Conservation (phyloP, 2,329 filamentous ascomycete species). For the Pseudonectria buxi region DNA sequence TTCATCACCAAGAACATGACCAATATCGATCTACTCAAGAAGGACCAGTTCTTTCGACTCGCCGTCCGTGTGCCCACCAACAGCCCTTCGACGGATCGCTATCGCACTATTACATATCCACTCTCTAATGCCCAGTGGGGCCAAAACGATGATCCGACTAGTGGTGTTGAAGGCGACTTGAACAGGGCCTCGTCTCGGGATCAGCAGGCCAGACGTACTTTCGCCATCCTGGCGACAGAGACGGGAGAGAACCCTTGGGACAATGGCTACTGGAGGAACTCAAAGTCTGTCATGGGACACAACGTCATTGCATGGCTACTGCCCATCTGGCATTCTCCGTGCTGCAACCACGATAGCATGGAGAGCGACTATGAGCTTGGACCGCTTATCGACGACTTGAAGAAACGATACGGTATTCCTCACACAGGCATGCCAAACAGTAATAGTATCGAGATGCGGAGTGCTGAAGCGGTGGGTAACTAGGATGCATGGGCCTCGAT, state of each 20-base stretch:
- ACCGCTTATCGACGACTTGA: conserved; percentile 50
- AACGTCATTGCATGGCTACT: conserved; percentile 70
- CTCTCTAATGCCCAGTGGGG: conserved; percentile 27
- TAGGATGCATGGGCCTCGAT: conserved; percentile 11
- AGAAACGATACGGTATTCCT: conserved; percentile 30
- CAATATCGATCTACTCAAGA: conserved; percentile 72
- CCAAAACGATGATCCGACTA: conserved; percentile 4
- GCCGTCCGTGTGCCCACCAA: conserved; percentile 62
- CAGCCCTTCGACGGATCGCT: conserved; percentile 36
- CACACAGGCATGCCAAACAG: conserved; percentile 5
- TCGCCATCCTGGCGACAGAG: conserved; percentile 69
- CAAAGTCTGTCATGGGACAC: conserved; percentile 72
- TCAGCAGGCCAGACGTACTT: conserved; percentile 53
- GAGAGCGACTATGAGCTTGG: conserved; percentile 65
- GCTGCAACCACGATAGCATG: conserved; percentile 57
- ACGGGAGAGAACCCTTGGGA: conserved; percentile 83
- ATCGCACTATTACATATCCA: conserved; percentile 53
- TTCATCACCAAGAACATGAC: conserved; percentile 70
- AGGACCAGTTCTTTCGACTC: conserved; percentile 59
- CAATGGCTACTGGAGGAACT: conserved; percentile 62
- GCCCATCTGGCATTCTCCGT: conserved; percentile 69
- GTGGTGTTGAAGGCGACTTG: background rate
- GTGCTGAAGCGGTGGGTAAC: conserved; percentile 3
- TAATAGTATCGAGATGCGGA: conserved; percentile 14
- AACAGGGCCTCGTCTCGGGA: conserved; percentile 29